Percentiles rank a stretch among this genome's conserved stretches.
phyloP scores from a whole-genome alignment of 2,329 filamentous ascomycete species.

The Mycosphaerella sp. region DNA sequence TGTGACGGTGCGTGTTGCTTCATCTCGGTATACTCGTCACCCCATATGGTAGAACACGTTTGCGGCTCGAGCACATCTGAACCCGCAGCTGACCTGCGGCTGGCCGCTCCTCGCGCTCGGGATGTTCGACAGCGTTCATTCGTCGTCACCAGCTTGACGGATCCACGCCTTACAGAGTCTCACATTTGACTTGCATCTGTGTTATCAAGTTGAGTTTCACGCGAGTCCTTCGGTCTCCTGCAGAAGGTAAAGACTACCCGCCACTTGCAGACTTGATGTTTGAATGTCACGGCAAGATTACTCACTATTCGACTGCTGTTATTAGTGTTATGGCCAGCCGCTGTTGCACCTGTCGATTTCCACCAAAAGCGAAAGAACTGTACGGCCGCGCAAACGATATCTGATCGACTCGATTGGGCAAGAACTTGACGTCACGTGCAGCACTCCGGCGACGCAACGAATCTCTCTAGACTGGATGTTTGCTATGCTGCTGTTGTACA shows the following conservation, averaged over 20 bases:
- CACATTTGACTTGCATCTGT: not conserved
- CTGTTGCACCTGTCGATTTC: no score
- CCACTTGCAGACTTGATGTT: not conserved
- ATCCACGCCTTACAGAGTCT: not conserved
- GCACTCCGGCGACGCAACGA: not conserved
- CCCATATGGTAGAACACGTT: not conserved
- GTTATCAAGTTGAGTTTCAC: not conserved
- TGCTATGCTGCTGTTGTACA: not conserved
- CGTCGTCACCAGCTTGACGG: not conserved
- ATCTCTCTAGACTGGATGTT: not conserved
- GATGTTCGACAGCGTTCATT: not conserved
- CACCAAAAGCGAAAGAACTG: no score
- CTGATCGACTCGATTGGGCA: not conserved
- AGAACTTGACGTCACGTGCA: not conserved
- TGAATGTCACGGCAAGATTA: not conserved
- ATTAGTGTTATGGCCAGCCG: not conserved
- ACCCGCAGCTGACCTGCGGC: not conserved
- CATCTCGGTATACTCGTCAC: not conserved
- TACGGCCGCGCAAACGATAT: no score
- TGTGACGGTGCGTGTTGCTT: no score
- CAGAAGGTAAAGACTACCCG: no score
- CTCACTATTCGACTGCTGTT: not conserved
- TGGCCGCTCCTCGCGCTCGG: not conserved
- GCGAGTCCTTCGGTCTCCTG: no score
- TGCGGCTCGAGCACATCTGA: not conserved